Evolutionary conservation across 768 basidiomycete genomes (phyloP).

Genomic region (Leccinum uliginosum): DNA sequence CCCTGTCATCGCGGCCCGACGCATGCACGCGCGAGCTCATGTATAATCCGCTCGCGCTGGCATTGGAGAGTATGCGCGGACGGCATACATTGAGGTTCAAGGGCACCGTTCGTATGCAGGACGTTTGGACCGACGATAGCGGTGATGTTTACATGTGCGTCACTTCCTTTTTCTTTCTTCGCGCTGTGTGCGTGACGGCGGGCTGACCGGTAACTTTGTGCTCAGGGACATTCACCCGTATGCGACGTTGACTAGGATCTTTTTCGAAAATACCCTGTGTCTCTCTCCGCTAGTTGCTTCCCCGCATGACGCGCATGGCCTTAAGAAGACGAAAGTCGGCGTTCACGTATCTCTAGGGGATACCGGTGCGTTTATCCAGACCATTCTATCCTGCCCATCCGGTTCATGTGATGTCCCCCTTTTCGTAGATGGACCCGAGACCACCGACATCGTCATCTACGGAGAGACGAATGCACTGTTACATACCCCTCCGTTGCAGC

Average conservation of each 20-base stretch:
- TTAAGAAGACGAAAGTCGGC: slow-evolving; percentile 45
- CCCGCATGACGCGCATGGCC: slow-evolving; percentile 18
- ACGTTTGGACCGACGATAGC: slow-evolving; percentile 57
- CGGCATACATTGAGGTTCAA: slow-evolving; percentile 58
- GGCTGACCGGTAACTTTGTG: not conserved
- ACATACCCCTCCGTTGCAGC: slow-evolving; percentile 7
- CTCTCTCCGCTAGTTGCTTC: slow-evolving; percentile 33
- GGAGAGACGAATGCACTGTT: slow-evolving; percentile 31
- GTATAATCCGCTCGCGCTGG: slow-evolving; percentile 64
- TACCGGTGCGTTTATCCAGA: slow-evolving; percentile 37
- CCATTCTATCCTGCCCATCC: not conserved
- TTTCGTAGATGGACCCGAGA: slow-evolving; percentile 58
- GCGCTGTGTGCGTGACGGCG: not conserved
- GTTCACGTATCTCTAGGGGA: slow-evolving; percentile 70
- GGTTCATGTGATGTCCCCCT: not conserved
- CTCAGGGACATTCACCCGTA: slow-evolving; percentile 66
- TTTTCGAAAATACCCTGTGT: slow-evolving; percentile 71
- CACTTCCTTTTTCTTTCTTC: slow-evolving; percentile 1
- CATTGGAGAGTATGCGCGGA: slow-evolving; percentile 78
- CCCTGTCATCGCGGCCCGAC: slow-evolving; percentile 22
- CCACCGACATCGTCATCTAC: slow-evolving; percentile 61
- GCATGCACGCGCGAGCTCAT: slow-evolving; percentile 38
- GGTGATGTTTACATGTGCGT: slow-evolving; percentile 48
- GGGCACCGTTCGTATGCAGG: slow-evolving; percentile 47
- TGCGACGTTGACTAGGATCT: slow-evolving; percentile 56